Conservation (phyloP, 345 rosid species). For the Stellera chamaejasme region DNA sequence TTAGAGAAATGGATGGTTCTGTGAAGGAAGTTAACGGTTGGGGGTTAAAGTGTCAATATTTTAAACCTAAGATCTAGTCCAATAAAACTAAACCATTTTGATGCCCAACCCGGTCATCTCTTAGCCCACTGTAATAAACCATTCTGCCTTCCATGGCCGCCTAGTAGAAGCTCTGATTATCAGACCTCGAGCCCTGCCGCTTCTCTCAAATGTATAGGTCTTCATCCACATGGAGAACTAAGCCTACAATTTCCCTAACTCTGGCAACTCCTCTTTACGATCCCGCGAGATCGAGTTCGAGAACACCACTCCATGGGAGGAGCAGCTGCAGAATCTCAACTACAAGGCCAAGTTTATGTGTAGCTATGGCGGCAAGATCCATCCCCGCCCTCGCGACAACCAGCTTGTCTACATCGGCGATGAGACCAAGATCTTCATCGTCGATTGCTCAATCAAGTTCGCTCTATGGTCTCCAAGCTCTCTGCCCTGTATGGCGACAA, state of each 20-base stretch:
- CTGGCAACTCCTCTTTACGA: conserved; percentile 83
- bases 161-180: no score
- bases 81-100: no score
- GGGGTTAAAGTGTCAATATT: no score
- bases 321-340: conserved; percentile 32
- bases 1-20: no score
- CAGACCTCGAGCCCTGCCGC: background rate
- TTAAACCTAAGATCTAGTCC: no score
- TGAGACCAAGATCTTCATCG: conserved; percentile 86
- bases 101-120: no score
- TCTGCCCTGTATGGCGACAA: conserved; percentile 48
- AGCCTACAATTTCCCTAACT: conserved; percentile 66
- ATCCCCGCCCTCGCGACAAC: conserved; percentile 89
- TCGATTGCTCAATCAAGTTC: conserved; percentile 59
- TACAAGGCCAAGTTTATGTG: conserved; percentile 80
- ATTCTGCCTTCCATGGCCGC: conserved; percentile 3
- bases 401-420: conserved; percentile 80
- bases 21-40: no score
- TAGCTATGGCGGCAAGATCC: conserved; percentile 92
- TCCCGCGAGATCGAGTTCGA: conserved; percentile 93
- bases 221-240: conserved; percentile 47
- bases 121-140: no score
- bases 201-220: background rate
- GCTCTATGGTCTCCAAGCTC: conserved; percentile 48
- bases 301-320: conserved; percentile 77